Evolutionary conservation across 495 filamentous ascomycete genomes (phyloP), one percentile per base, ranked within the genome.

Genomic region (Pseudoneurospora amorphoporcata): DNA sequence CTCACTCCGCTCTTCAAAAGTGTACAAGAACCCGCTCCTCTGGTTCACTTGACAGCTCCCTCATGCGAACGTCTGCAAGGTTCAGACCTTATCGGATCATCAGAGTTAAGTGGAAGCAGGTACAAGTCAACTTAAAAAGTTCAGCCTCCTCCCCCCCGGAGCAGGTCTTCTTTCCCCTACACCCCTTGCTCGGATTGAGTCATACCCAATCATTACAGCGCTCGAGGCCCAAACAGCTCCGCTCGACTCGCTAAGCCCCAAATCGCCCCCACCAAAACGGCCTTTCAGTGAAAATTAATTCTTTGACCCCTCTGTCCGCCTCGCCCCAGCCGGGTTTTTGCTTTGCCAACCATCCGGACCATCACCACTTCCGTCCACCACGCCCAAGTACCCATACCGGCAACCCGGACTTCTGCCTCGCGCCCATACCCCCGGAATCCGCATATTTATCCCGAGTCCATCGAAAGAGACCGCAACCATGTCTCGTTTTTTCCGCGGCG

Each of bases 401-500:
- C 69, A 10, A 71, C 69, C 42, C 45, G 69, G 65, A 72, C 61
- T 39, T 41, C 40, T 72, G 19, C 19, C 14, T 39, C 70, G 65
- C 68, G 58, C 74, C 69, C 32, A 65, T 65, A 65, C 53, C 53
- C 53, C 68, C 68, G 68, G 39, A 38, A 69, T n/a, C 68, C 68
- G 68, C 35, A 69, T 69, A 39, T 69, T 29, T 45, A 69, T 17
- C 35, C 68, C 23, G 32, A 35, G 40, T 19, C 40, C 17, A 38
- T 40, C 40, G 53, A 65, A 65, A 65, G 53, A 65, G 61, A 77
- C 42, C 70, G 77, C 74, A 79, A 90, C 74, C 71, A 94, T 94
- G 91, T 98, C 95, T 88, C 92, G 95, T 81, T 99, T 99, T 86
- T 98, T 98, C 89, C 92, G 93, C 83, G 90, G 90, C 77, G 91